Evolutionary conservation across 2,329 filamentous ascomycete species (phyloP), one percentile per base, ranked within the genome.

Genomic region (Fusarium sterilihyphosum): DNA sequence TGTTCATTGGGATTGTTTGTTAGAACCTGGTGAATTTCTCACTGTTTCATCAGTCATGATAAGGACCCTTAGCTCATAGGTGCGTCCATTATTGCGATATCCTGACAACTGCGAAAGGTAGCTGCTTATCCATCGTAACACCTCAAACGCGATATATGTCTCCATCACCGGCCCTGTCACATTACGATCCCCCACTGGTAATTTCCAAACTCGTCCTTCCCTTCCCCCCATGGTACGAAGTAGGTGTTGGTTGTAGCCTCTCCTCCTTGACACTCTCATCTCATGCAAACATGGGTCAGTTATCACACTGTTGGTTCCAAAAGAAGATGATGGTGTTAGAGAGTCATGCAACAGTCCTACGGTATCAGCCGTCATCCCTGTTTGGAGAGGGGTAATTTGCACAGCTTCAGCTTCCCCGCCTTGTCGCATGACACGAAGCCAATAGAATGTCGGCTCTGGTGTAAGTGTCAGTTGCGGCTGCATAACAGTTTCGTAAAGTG

Each of bases 261-360:
- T 58, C 31, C 47, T 65, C 24, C 31, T 56, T 61, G 59, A 29
- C 24, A 31, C 33, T 31, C 20, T 40, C 24, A 38, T 31, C 31
- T 44, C 44, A 65, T 60, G 38, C 53, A 61, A 44, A 31, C 40
- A 47, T 50, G 54, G 38, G 6, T 49, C 10, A 38, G 10, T 35
- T 29, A 44, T 62, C 47, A 74, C 50, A 41, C 49, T 49, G 41
- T 40, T 38, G 49, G 56, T 40, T 47, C 26, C 38, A 38, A 56
- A 40, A 12, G 57, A 59, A 59, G 37, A 56, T 47, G 63, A 31
- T 43, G 35, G 38, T 41, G 46, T 46, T 33, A 37, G 46, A 57
- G 43, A 50, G 33, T 67, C 64, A 74, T 67, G 54, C 61, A 63
- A 69, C 22, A 70, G 61, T 62, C 44, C 57, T 58, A 52, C 63